Base-by-base conservation (phyloP, 352 stramenopile species). In the Phytophthora cajani region DNA sequence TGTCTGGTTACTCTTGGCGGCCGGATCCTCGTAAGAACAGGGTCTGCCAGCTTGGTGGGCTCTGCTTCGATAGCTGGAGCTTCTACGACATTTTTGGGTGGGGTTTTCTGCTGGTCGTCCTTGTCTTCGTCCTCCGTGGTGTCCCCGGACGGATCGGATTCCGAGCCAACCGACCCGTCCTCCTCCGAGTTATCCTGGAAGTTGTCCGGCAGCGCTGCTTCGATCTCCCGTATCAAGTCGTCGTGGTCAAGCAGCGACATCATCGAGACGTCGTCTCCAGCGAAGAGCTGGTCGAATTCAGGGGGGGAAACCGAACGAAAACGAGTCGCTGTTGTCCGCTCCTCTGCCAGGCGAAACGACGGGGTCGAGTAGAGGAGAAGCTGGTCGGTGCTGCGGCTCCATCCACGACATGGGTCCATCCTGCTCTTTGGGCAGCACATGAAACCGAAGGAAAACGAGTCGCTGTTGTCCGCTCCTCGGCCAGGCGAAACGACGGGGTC, bases 121-220 rank as follows among this genome's bases (percentile, higher is more conserved):
- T 81, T 71, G 11, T 84, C 69, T n/a, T 82, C 72, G 47, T 84
- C 69, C 47, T 91, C 87, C 67, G 85, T 89, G 68, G 90, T 85
- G 63, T 93, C 83, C 1, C 78, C 82, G 1, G 85, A 94, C 17
- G 83, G 85, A 58, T 94, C 86, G 0, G 87, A 93, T 54, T 94
- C 85, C 5, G 85, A 92, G 32, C 87, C 84, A 5, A 72, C 67
- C 0, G 84, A 92, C 27, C 55, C 79, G 33, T 86, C 80, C 49
- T 90, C 79, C 49, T 86, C 77, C 14, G 57, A 58, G 17, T 66
- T 72, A 19, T 87, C 79, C n/a, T 75, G 42, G 23, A 91, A 46
- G 30, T 80, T 70, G 5, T 88, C 80, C 4, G 87, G 82, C n/a
- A 92, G 69, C 17, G 69, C 59, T 17, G 81, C 83, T 38, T 91